Conservation (phyloP, 2,329 filamentous ascomycete species). For the Aspergillus fructus region DNA sequence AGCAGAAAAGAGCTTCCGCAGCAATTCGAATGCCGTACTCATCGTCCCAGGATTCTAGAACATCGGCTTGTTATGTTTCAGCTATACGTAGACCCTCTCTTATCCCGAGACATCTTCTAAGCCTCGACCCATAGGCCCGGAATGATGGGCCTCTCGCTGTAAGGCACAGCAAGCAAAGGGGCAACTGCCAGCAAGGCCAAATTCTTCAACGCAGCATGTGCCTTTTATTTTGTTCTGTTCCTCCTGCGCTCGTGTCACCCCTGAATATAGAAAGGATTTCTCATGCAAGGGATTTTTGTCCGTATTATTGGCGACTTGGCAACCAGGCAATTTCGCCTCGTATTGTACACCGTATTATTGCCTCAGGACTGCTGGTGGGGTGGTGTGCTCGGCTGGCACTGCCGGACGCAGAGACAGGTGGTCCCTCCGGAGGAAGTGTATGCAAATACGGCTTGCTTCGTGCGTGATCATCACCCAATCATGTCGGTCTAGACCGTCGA, state of each 20-base stretch:
- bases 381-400: neutral
- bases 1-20: too few species aligned
- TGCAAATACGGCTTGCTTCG: neutral
- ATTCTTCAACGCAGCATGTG: neutral
- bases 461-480: conserved; percentile 4
- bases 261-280: neutral
- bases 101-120: conserved; percentile 13
- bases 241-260: neutral
- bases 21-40: neutral
- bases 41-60: neutral
- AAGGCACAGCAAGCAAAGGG: conserved; percentile 16
- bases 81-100: neutral
- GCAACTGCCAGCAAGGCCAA: neutral
- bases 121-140: conserved; percentile 4
- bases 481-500: neutral
- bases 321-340: neutral
- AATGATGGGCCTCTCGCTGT: conserved; percentile 1
- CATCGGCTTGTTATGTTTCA: conserved; percentile 7
- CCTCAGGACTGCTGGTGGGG: neutral
- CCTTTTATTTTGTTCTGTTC: neutral
- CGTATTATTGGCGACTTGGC: neutral
- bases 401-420: too few species aligned
- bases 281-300: neutral
- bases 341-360: neutral
- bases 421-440: too few species aligned